phyloP scores from a whole-genome alignment of 208 protist species.

The Wallacemonas collosoma region DNA sequence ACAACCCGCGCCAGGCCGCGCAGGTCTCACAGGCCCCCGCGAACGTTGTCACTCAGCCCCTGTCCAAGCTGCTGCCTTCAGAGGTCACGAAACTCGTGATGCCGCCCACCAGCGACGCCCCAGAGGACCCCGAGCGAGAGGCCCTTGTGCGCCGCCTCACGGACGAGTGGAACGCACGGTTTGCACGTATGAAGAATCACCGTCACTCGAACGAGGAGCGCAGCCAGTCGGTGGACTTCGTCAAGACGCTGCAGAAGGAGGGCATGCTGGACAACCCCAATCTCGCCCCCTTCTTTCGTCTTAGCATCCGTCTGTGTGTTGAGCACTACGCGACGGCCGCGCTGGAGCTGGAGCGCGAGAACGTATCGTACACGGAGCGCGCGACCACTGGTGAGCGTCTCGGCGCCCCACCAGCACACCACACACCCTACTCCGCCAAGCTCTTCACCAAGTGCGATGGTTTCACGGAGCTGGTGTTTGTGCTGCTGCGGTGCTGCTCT shows the following conservation, averaged over 20 bases:
- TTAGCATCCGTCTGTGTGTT: slow-evolving; percentile 84
- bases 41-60: slow-evolving; percentile 46
- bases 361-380: slow-evolving; percentile 21
- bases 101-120: slow-evolving; percentile 33
- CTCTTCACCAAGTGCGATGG: slow-evolving; percentile 87
- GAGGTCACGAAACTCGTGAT: slow-evolving; percentile 59
- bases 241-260: slow-evolving; percentile 78
- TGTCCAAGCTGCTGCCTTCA: slow-evolving; percentile 51
- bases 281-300: slow-evolving; percentile 81
- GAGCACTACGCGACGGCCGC: slow-evolving; percentile 87
- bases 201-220: slow-evolving; percentile 41
- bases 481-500: slow-evolving; percentile 87
- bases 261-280: slow-evolving; percentile 83
- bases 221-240: slow-evolving; percentile 66
- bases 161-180: slow-evolving; percentile 85
- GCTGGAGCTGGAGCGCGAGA: slow-evolving; percentile 76
- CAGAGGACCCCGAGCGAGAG: slow-evolving; percentile 45
- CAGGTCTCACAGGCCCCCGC: slow-evolving; percentile 30
- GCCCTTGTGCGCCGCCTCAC: slow-evolving; percentile 56
- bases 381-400: slow-evolving; percentile 38
- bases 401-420: slow-evolving; percentile 69
- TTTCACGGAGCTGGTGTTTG: slow-evolving; percentile 93
- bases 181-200: slow-evolving; percentile 36
- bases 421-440: slow-evolving; percentile 55
- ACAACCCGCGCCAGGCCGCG: slow-evolving; percentile 21